Conservation (phyloP, 352 stramenopile genomes). For the Pythium grandisporangium region DNA sequence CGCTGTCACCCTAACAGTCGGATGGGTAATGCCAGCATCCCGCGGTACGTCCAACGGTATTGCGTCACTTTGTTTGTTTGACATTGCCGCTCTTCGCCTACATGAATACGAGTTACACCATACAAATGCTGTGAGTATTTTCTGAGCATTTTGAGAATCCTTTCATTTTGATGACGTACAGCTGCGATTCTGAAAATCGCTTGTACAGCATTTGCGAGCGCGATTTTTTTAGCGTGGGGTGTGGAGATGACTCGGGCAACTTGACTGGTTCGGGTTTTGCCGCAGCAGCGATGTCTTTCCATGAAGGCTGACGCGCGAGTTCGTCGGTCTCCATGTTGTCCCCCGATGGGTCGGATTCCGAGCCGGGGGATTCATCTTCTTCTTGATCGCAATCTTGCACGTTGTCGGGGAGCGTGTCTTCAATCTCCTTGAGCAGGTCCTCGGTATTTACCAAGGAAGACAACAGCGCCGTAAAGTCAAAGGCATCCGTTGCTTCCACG, state of each 20-base stretch:
- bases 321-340: slow-evolving; percentile 62
- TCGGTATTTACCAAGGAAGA: slow-evolving; percentile 26
- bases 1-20: too few species aligned
- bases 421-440: slow-evolving; percentile 59
- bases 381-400: slow-evolving; percentile 28
- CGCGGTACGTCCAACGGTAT: too few species aligned
- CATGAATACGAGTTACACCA: too few species aligned
- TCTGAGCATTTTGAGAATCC: too few species aligned
- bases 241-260: neutral
- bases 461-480: slow-evolving; percentile 22
- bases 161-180: too few species aligned
- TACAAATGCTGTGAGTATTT: too few species aligned
- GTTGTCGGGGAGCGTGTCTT: slow-evolving; percentile 40
- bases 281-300: slow-evolving; percentile 6
- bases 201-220: slow-evolving; percentile 12
- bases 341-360: slow-evolving; percentile 62
- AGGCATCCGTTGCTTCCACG: slow-evolving; percentile 6
- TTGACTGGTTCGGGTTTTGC: neutral
- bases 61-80: too few species aligned
- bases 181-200: slow-evolving; percentile 17
- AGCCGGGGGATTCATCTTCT: slow-evolving; percentile 43
- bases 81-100: too few species aligned
- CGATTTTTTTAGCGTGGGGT: slow-evolving; percentile 4
- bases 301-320: slow-evolving; percentile 18
- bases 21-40: too few species aligned